Evolutionary conservation across 1,139 yeast genomes (phyloP).

Genomic region (Kazachstania sp.): DNA sequence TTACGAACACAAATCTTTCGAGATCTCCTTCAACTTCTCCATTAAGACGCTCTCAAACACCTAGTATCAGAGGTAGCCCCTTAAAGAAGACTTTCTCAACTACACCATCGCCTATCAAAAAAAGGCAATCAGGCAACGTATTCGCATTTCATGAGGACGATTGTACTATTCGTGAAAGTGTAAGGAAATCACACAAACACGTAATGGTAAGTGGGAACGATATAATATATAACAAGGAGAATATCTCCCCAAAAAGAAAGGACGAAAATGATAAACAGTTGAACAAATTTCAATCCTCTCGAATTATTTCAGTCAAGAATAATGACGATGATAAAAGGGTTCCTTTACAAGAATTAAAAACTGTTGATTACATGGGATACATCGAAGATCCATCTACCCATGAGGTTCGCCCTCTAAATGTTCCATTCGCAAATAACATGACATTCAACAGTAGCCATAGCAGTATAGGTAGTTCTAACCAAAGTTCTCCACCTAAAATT

Average conservation of each 20-base stretch:
- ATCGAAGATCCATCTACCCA: constrained; percentile 1
- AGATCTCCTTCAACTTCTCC: constrained; percentile 7
- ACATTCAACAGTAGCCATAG: neutral
- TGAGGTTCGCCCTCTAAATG: neutral
- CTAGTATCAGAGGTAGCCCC: neutral
- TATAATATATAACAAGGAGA: neutral
- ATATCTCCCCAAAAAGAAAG: neutral
- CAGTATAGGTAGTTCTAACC: neutral
- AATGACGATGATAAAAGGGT: neutral
- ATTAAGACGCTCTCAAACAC: constrained; percentile 1
- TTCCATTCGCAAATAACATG: neutral
- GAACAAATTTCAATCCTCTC: neutral
- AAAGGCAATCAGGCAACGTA: neutral
- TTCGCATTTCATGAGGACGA: constrained; percentile 10
- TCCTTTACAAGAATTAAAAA: neutral
- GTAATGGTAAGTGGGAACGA: neutral
- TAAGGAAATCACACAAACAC: neutral
- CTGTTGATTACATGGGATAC: neutral
- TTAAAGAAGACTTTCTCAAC: neutral
- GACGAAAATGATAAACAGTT: neutral
- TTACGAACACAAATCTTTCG: constrained; percentile 1
- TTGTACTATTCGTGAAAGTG: neutral
- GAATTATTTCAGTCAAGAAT: neutral
- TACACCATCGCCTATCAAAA: constrained; percentile 3
- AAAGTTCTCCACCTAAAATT: neutral